A percentile compares a stretch with the other conserved stretches of the same genome.
Evolutionary conservation across 371 early-diverging fungal species (phyloP).

Genomic region (Modicella reniformis): DNA sequence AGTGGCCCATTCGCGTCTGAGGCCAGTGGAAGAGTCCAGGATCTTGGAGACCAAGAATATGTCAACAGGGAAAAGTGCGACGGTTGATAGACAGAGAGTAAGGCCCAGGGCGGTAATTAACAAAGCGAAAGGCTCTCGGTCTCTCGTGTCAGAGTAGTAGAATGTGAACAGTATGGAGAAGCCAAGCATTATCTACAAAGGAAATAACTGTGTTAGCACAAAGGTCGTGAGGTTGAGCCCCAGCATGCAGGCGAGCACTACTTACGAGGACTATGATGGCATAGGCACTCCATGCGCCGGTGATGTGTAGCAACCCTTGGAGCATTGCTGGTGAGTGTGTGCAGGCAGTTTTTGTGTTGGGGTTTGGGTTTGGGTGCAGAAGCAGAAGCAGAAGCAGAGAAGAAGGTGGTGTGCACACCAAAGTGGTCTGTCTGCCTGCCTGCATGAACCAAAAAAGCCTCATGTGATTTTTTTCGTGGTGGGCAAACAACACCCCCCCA

Average conservation of each 20-base stretch:
- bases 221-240: not conserved
- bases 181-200: constrained; percentile 58
- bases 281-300: constrained; percentile 54
- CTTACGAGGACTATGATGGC: constrained; percentile 50
- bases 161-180: constrained; percentile 64
- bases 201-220: not conserved
- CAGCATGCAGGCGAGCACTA: too few species aligned
- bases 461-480: not conserved
- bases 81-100: constrained; percentile 62
- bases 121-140: constrained; percentile 67
- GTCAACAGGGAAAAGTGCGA: constrained; percentile 73
- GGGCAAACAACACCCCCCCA: not conserved
- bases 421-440: too few species aligned
- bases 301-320: constrained; percentile 37
- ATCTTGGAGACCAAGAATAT: constrained; percentile 75
- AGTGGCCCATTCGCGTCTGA: constrained; percentile 74
- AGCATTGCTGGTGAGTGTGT: constrained; percentile 22
- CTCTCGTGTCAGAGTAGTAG: constrained; percentile 66
- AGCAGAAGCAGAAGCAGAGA: not conserved
- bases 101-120: constrained; percentile 62
- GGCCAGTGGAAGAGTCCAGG: constrained; percentile 64
- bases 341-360: not conserved
- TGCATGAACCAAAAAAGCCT: too few species aligned
- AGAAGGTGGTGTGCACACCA: not conserved
- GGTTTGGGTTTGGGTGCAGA: not conserved